A percentile compares a stretch with the other conserved stretches of the same genome.
Evolutionary conservation across 257 asterid genomes (phyloP).

Genomic region (Capsicum chinense): DNA sequence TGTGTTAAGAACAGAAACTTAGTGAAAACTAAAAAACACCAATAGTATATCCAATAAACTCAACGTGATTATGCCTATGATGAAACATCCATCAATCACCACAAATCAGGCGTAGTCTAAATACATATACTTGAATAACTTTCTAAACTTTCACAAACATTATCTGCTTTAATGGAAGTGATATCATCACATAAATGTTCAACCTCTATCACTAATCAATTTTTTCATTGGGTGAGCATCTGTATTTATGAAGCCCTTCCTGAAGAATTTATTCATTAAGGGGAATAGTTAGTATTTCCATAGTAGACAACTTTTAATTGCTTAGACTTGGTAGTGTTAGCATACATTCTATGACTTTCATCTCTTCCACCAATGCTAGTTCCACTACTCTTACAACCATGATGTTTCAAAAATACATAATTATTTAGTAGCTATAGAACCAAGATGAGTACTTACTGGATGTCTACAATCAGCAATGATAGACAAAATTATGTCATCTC

Average conservation of each 20-base stretch:
- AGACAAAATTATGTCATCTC: slow-evolving; percentile 35
- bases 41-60: neutral
- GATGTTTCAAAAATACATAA: slow-evolving; percentile 38
- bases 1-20: slow-evolving; percentile 6
- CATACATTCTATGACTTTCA: slow-evolving; percentile 41
- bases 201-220: slow-evolving; percentile 29
- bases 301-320: slow-evolving; percentile 1
- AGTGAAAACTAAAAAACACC: neutral
- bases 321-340: too few relatives aligned
- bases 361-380: slow-evolving; percentile 57
- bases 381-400: slow-evolving; percentile 39
- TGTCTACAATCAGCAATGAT: slow-evolving; percentile 37
- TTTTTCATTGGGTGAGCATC: slow-evolving; percentile 47
- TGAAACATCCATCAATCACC: neutral
- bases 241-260: slow-evolving; percentile 27
- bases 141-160: slow-evolving; percentile 46
- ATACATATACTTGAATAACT: slow-evolving; percentile 39
- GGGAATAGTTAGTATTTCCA: slow-evolving; percentile 26
- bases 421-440: too few relatives aligned
- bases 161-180: slow-evolving; percentile 33
- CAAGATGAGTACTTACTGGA: slow-evolving; percentile 32
- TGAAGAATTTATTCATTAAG: slow-evolving; percentile 15
- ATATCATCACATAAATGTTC: slow-evolving; percentile 46
- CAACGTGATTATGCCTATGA: neutral
- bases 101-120: slow-evolving; percentile 22